These are phyloP conservation scores for Fusarium sacchari DNA, from an alignment of 2,329 filamentous ascomycete genomes.

Conservation along the genomic window DNA sequence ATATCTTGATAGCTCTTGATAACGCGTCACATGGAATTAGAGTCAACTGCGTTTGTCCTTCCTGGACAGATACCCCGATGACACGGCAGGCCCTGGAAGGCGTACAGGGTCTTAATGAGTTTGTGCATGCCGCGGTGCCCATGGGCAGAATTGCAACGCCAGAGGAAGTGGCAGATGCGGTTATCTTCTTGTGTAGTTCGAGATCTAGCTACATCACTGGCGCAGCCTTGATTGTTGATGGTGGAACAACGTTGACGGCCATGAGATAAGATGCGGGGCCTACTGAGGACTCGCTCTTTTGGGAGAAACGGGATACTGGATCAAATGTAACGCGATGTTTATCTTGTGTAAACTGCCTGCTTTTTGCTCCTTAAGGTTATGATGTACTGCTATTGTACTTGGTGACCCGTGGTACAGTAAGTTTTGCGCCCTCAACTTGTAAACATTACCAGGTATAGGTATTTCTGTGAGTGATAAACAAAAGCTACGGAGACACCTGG, in stretches of 20 bases:
- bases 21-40: not conserved
- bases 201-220: not conserved
- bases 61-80: not conserved
- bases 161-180: not conserved
- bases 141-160: not conserved
- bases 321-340: not conserved
- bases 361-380: not conserved
- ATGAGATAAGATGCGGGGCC: not conserved
- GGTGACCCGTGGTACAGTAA: not conserved
- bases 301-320: accelerated
- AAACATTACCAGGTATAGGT: not conserved
- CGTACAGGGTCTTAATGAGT: not conserved
- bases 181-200: not conserved
- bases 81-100: not conserved
- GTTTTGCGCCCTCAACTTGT: not conserved
- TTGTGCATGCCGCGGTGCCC: not conserved
- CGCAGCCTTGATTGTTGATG: not conserved
- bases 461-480: accelerated
- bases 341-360: accelerated
- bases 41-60: not conserved
- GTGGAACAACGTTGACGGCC: not conserved
- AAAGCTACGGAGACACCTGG: not conserved
- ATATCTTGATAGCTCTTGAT: not conserved
- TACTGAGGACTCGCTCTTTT: not conserved
- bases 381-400: accelerated